A percentile compares a stretch with the other conserved stretches of the same genome.
phyloP scores from a whole-genome alignment of 129 eudicot species.

The Centella asiatica region DNA sequence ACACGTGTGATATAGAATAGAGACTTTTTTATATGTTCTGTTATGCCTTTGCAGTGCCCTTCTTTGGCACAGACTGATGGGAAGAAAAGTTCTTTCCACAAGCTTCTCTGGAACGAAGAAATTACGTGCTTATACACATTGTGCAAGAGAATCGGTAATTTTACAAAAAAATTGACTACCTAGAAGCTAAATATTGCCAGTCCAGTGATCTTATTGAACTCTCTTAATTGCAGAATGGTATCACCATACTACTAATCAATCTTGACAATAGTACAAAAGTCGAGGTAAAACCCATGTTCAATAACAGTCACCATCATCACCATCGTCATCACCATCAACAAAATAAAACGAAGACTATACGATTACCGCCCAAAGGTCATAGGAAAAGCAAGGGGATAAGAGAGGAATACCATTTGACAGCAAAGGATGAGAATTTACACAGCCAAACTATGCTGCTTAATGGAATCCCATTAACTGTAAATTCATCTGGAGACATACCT shows the following conservation, averaged over 20 bases:
- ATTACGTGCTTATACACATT: constrained; percentile 83
- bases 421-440: constrained; percentile 63
- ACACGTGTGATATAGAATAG: no score
- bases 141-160: constrained; percentile 80
- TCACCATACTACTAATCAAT: constrained; percentile 56
- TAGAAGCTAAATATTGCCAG: constrained; percentile 1
- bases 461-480: constrained; percentile 41
- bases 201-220: constrained; percentile 5
- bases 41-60: constrained; percentile 63
- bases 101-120: constrained; percentile 52
- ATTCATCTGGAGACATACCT: constrained; percentile 54
- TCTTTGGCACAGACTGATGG: constrained; percentile 94
- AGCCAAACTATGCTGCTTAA: constrained; percentile 66
- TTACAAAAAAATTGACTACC: neutral
- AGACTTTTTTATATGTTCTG: neutral
- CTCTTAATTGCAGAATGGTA: constrained; percentile 54
- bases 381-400: constrained; percentile 20
- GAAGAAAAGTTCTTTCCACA: constrained; percentile 61
- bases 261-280: constrained; percentile 52
- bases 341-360: constrained; percentile 17
- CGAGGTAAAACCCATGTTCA: constrained; percentile 28
- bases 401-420: constrained; percentile 78
- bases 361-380: constrained; percentile 12
- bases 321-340: constrained; percentile 15
- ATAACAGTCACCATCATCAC: constrained; percentile 26